Evolutionary conservation across 2,329 filamentous ascomycete genomes (phyloP).

Genomic region (Paecilomyces sp.): DNA sequence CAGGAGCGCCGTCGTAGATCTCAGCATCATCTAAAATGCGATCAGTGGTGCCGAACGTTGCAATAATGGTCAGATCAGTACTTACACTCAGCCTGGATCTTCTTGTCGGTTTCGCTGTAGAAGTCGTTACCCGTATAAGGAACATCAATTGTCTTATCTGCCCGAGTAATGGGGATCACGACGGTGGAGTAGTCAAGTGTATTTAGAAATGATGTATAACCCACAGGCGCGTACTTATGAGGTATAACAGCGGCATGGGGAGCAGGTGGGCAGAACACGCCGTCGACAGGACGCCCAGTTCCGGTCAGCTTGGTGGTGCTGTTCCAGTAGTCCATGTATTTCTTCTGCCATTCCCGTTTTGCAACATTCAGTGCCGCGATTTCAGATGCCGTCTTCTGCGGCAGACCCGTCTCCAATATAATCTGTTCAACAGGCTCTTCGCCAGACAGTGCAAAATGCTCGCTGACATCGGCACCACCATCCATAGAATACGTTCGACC

Average conservation of each 20-base stretch:
- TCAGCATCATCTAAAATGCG: conserved; percentile 38
- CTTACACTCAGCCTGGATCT: conserved; percentile 45
- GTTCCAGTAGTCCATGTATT: conserved; percentile 61
- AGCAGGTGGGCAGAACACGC: conserved; percentile 35
- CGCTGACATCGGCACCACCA: conserved; percentile 45
- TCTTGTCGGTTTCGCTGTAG: conserved; percentile 35
- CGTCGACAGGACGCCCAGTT: conserved; percentile 48
- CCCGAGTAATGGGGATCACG: conserved; percentile 50
- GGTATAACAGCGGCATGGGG: conserved; percentile 36
- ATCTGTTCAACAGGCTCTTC: conserved; percentile 45
- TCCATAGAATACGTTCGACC: conserved; percentile 27
- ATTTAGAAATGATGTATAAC: conserved; percentile 44
- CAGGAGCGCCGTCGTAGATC: conserved; percentile 42
- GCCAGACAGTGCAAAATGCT: conserved; percentile 47
- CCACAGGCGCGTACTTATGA: conserved; percentile 39
- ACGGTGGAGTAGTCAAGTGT: conserved; percentile 50
- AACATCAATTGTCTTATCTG: conserved; percentile 44
- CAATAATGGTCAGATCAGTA: conserved; percentile 1
- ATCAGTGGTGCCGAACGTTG: conserved; percentile 2
- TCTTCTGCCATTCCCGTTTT: conserved; percentile 49
- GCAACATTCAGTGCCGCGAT: conserved; percentile 45
- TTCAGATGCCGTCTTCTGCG: conserved; percentile 34
- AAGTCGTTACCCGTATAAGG: conserved; percentile 30
- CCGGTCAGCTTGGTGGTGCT: conserved; percentile 44
- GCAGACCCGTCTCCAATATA: conserved; percentile 23